Evolutionary conservation across 1,139 yeast species (phyloP).

Genomic region (Trichomonascaceae sp.): DNA sequence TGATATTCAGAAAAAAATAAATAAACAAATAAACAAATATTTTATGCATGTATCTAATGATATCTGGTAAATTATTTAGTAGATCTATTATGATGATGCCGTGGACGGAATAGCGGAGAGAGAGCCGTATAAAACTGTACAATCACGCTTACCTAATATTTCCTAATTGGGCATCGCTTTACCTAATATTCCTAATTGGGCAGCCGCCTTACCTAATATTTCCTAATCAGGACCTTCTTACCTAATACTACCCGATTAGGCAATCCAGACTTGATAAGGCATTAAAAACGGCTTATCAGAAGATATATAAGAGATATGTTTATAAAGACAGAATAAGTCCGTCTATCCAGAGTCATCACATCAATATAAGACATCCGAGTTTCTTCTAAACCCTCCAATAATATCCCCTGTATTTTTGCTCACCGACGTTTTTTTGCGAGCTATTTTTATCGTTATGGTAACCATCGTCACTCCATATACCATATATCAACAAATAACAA

Average conservation of each 20-base stretch:
- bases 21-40: too few relatives aligned
- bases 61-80: background rate
- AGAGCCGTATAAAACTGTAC: background rate
- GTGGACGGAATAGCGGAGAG: too few relatives aligned
- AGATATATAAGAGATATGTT: too few relatives aligned
- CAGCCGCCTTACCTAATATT: too few relatives aligned
- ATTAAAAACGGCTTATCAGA: background rate
- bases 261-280: background rate
- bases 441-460: background rate
- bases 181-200: too few relatives aligned
- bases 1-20: too few relatives aligned
- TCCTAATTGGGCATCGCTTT: background rate
- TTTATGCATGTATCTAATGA: background rate
- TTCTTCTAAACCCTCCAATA: too few relatives aligned
- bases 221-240: background rate
- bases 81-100: background rate
- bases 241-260: background rate
- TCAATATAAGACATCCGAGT: too few relatives aligned
- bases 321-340: too few relatives aligned
- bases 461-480: background rate
- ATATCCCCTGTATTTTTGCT: background rate
- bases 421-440: background rate
- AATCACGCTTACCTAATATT: too few relatives aligned
- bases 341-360: too few relatives aligned
- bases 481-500: too few relatives aligned